Evolutionary conservation across 148 eudicot genomes (phyloP).

Genomic region (Linanthus parryae): DNA sequence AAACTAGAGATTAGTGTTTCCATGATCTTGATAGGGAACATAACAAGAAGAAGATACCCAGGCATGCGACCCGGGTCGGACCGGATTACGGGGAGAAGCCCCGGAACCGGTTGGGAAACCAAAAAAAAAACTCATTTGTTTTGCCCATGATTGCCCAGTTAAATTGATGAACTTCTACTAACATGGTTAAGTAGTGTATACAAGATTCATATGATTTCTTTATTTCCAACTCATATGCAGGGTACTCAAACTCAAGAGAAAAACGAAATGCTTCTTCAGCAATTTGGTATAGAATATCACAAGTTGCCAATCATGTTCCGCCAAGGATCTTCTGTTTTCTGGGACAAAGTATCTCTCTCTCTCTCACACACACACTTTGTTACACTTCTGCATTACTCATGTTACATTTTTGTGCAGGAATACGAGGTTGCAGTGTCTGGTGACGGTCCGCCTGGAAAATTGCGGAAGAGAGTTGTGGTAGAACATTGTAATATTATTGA

Average conservation of each 20-base stretch:
- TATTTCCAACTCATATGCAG: too few species aligned
- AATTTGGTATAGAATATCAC: slow-evolving; percentile 45
- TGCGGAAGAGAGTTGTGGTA: slow-evolving; percentile 33
- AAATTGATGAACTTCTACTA: too few species aligned
- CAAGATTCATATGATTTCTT: too few species aligned
- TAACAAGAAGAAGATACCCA: too few species aligned
- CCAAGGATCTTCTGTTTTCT: slow-evolving; percentile 59
- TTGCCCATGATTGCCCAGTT: too few species aligned
- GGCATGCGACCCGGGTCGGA: too few species aligned
- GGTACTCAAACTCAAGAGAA: slow-evolving; percentile 72
- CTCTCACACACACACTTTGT: neutral
- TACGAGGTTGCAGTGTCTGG: neutral
- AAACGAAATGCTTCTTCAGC: slow-evolving; percentile 40
- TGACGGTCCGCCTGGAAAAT: slow-evolving; percentile 9
- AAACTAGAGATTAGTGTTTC: too few species aligned
- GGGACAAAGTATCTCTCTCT: slow-evolving; percentile 35
- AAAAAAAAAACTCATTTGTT: too few species aligned
- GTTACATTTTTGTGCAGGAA: slow-evolving; percentile 25
- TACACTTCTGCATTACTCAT: neutral
- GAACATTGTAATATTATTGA: slow-evolving; percentile 63
- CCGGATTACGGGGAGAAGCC: too few species aligned
- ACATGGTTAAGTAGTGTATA: too few species aligned
- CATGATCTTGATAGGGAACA: too few species aligned
- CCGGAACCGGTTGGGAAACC: too few species aligned
- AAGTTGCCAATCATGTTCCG: slow-evolving; percentile 57